These are phyloP conservation scores for Neurospora sp. DNA, from an alignment of 495 filamentous ascomycete genomes.

Conservation along the genomic window DNA sequence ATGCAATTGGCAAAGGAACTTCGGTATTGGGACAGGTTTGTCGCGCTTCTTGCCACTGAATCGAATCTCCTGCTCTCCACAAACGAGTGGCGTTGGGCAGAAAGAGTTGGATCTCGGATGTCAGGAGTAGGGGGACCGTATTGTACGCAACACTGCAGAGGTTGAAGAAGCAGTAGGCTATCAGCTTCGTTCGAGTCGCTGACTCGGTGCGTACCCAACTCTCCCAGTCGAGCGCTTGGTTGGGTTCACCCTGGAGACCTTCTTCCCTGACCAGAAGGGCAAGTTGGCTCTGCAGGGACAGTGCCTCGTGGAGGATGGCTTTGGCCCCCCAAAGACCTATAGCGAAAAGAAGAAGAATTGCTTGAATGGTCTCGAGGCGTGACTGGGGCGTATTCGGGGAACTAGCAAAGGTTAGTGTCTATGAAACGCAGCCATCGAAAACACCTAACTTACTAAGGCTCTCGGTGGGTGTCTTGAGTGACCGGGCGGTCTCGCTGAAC, in stretches of 20 bases:
- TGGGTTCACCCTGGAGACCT: conserved; percentile 34
- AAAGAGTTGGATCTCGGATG: conserved; percentile 51
- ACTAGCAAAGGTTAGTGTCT: conserved; percentile 21
- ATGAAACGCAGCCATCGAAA: neutral
- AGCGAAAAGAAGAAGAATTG: conserved; percentile 45
- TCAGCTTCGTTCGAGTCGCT: conserved; percentile 45
- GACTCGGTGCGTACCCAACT: conserved; percentile 49
- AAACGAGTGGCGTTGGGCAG: conserved; percentile 46
- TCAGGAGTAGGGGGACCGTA: conserved; percentile 47
- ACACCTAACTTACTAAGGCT: conserved; percentile 34
- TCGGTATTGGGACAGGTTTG: conserved; percentile 32
- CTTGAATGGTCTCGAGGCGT: conserved; percentile 46
- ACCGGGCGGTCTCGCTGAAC: conserved; percentile 40
- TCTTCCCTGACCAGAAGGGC: conserved; percentile 46
- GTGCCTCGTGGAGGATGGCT: conserved; percentile 46
- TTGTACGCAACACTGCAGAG: conserved; percentile 50
- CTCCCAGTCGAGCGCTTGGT: conserved; percentile 39
- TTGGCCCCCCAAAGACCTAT: conserved; percentile 48
- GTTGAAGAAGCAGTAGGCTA: conserved; percentile 50
- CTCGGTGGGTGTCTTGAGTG: conserved; percentile 42
- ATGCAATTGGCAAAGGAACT: conserved; percentile 41
- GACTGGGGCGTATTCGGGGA: conserved; percentile 43
- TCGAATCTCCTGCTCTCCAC: conserved; percentile 42
- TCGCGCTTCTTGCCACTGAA: conserved; percentile 41
- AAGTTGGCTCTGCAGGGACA: conserved; percentile 43